Base-by-base conservation (phyloP, 805 yeast genomes). In the Middelhovenomyces tepae region DNA sequence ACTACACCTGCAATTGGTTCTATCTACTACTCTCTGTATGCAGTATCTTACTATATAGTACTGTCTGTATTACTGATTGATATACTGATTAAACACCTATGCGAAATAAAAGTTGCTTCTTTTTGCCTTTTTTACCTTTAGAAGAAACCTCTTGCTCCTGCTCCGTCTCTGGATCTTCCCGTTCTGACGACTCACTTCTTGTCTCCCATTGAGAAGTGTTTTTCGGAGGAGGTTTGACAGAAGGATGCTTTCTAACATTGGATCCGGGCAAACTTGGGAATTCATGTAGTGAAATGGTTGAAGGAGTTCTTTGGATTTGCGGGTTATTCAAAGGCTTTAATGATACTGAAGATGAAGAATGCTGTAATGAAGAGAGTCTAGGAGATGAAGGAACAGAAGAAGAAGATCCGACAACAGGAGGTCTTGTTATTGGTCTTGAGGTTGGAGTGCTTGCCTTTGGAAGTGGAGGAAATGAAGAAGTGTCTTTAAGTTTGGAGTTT, bases 41-140 rank as follows among this genome's bases (percentile, higher is more conserved):
- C n/a, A n/a, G n/a, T n/a, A n/a, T n/a, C n/a, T n/a, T n/a, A n/a
- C n/a, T n/a, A n/a, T n/a, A n/a, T n/a, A n/a, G n/a, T n/a, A n/a
- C n/a, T n/a, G n/a, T n/a, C n/a, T n/a, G n/a, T n/a, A n/a, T n/a
- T n/a, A n/a, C n/a, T n/a, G n/a, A n/a, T n/a, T n/a, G n/a, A n/a
- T n/a, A n/a, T n/a, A n/a, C n/a, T n/a, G n/a, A n/a, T n/a, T n/a
- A 65, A 21, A 66, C 61, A 36, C 78, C 78, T 31, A 67, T 58
- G 35, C 67, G 70, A 44, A 71, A 68, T 17, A 73, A 51, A 11
- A 73, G 46, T 44, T 73, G 75, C 45, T 72, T 73, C 51, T 71
- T 71, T 51, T 71, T 57, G 16, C 57, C 59, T 36, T 62, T 69
- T 46, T 57, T 59, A 39, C 55, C 59, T 5, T 54, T 56, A 25